These are phyloP conservation scores for Termitomyces sp. DNA, from an alignment of 768 basidiomycete genomes.

Conservation along the genomic window DNA sequence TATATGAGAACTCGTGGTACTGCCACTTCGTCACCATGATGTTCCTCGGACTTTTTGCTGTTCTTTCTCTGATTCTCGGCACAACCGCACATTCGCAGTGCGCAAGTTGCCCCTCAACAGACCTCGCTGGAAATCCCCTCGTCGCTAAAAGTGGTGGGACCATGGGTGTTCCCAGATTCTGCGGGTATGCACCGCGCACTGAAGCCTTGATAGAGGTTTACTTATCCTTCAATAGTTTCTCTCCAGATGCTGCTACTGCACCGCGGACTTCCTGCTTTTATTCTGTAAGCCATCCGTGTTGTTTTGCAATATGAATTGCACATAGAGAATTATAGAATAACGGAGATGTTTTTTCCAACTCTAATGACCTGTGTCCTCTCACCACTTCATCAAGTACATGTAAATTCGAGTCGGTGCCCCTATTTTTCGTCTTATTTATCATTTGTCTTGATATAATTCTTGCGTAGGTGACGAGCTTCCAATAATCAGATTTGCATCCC, in stretches of 20 bases:
- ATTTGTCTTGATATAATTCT: not conserved
- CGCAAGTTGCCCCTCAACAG: conserved; percentile 8
- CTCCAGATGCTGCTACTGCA: not conserved
- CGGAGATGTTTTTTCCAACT: not conserved
- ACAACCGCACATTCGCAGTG: not conserved
- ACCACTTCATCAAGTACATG: conserved; percentile 1
- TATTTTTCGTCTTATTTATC: not conserved
- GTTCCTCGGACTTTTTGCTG: too few species aligned
- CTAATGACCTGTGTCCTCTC: not conserved
- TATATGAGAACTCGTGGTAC: too few species aligned
- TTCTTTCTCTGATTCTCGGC: too few species aligned
- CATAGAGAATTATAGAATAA: not conserved
- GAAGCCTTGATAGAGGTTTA: too few species aligned
- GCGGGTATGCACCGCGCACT: conserved; percentile 1
- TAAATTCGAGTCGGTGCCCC: not conserved
- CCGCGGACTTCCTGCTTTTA: conserved; percentile 2
- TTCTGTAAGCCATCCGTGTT: not conserved
- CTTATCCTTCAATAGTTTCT: not conserved
- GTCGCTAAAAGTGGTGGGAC: conserved; percentile 9
- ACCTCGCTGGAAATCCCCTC: conserved; percentile 4
- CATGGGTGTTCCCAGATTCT: conserved; percentile 9
- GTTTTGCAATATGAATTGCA: not conserved
- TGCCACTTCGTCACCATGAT: too few species aligned
- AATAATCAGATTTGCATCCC: not conserved
- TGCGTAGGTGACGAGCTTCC: not conserved